Evolutionary conservation across 306 rosid species (phyloP), one percentile per base, ranked within the genome.

Genomic region (Acmispon strigosus): DNA sequence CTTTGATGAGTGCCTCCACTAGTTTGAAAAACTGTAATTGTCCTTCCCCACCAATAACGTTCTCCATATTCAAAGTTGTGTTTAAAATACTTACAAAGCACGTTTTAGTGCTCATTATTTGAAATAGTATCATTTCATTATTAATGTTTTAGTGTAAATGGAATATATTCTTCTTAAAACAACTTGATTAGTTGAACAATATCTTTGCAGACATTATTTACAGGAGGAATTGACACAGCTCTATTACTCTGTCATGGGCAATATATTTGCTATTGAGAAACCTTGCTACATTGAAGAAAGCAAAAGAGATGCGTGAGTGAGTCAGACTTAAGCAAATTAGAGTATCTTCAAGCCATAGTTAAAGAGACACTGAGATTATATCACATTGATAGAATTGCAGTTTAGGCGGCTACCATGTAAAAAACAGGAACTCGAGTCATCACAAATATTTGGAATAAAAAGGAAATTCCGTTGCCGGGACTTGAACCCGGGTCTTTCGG

Each of bases 281-380:
- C 42, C 79, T 66, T 17, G 9, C 2, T 13, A 8, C 10, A 54
- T 12, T 74, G 14, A 1, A 54, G 45, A 64, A 74, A 65, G 73
- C 13, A 1, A 64, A 64, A 43, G 1, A 64, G 59, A 64, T 64
- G 37, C 5, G 12, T 74, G 43, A 8, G 0, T 9, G 73, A 64
- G 4, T 64, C 59, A 0, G 66, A 74, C 8, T 43, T 74, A 43
- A 54, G 11, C 11, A 64, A 74, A 0, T 52, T 74, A 4, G 18
- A 13, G 12, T 74, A 74, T 8, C 66, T 74, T 54, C 72, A 74
- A 64, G 73, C 73, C 0, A 11, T 62, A 39, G 64, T 73, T 0
- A 73, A 73, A 24, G 78, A 73, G 0, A 73, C 78, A 3, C 13
- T 73, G 16, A 73, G 78, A 1, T 62, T 51, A 2, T 51, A 73